Percentiles rank a stretch among this genome's conserved stretches.
These are phyloP conservation scores for Bipolaris bicolor DNA, from an alignment of 2,329 filamentous ascomycete species.

Conservation along the genomic window DNA sequence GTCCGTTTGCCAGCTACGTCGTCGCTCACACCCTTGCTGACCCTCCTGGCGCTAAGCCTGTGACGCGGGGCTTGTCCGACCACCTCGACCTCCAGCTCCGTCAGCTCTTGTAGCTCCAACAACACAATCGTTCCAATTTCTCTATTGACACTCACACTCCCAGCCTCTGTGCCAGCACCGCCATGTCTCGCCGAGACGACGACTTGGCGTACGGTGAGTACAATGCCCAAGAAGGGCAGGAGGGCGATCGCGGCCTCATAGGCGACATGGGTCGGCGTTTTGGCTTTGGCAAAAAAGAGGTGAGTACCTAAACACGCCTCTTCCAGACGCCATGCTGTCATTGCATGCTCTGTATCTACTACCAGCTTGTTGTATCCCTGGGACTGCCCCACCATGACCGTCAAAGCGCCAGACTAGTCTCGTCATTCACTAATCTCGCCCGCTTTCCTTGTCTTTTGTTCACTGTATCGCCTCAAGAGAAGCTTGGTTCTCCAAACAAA, in stretches of 20 bases:
- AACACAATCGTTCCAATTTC: neutral
- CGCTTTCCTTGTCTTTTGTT: constrained; percentile 4
- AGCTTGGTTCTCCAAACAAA: neutral
- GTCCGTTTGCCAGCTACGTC: constrained; percentile 3
- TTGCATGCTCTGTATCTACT: constrained; percentile 19
- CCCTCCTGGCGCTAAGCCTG: constrained; percentile 21
- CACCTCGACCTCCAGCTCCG: constrained; percentile 14
- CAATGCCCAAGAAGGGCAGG: constrained; percentile 47
- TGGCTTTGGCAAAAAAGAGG: constrained; percentile 44
- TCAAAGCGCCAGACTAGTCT: constrained; percentile 20
- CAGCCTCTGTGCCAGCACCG: constrained; percentile 23
- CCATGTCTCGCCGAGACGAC: constrained; percentile 54
- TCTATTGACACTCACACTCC: neutral
- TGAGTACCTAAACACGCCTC: constrained; percentile 26
- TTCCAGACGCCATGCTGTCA: constrained; percentile 27
- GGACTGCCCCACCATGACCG: constrained; percentile 18
- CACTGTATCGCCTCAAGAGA: constrained; percentile 2
- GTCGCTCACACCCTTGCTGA: neutral
- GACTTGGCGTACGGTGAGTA: constrained; percentile 63
- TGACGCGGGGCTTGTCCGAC: constrained; percentile 26
- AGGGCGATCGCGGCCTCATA: constrained; percentile 58
- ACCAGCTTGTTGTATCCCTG: constrained; percentile 14
- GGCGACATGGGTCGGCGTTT: constrained; percentile 59
- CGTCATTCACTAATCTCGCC: constrained; percentile 11
- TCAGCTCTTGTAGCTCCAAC: constrained; percentile 5